phyloP scores from a whole-genome alignment of 495 filamentous ascomycete species.

The Pyronema omphalodes region DNA sequence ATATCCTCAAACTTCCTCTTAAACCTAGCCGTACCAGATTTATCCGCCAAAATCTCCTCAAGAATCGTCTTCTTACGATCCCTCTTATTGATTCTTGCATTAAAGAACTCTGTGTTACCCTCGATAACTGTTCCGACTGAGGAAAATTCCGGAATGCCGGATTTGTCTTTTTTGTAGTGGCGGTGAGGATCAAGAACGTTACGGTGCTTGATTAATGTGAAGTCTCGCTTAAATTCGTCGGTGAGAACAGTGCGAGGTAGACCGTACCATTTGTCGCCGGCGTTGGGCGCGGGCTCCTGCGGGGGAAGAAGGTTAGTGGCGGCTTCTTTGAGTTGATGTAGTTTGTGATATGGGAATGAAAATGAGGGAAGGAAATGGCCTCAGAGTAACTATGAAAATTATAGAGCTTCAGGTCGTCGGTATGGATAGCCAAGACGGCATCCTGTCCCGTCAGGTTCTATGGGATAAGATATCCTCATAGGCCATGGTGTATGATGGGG shows the following conservation, averaged over 20 bases:
- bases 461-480: constrained; percentile 48
- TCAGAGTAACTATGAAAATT: constrained; percentile 99
- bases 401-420: constrained; percentile 25
- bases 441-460: constrained; percentile 26
- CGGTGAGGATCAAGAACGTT: constrained; percentile 74
- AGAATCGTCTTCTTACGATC: constrained; percentile 78
- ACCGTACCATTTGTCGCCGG: constrained; percentile 59
- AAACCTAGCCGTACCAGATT: constrained; percentile 41
- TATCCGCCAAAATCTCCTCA: constrained; percentile 61
- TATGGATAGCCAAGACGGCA: constrained; percentile 36
- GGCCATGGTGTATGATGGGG: constrained; percentile 21
- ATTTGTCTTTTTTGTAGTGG: constrained; percentile 72
- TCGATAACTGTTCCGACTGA: constrained; percentile 79
- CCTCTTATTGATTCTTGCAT: constrained; percentile 58
- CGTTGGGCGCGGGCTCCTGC: constrained; percentile 37
- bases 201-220: constrained; percentile 76
- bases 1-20: constrained; percentile 54
- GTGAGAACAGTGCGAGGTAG: constrained; percentile 69
- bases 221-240: constrained; percentile 57
- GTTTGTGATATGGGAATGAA: constrained; percentile 10
- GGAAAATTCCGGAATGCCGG: constrained; percentile 54
- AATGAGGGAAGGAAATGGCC: constrained; percentile 10
- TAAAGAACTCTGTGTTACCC: constrained; percentile 76
- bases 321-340: not conserved
- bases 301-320: not conserved